These are phyloP conservation scores for Bipolaris victoriae DNA, from an alignment of 2,329 filamentous ascomycete genomes.

Conservation along the genomic window DNA sequence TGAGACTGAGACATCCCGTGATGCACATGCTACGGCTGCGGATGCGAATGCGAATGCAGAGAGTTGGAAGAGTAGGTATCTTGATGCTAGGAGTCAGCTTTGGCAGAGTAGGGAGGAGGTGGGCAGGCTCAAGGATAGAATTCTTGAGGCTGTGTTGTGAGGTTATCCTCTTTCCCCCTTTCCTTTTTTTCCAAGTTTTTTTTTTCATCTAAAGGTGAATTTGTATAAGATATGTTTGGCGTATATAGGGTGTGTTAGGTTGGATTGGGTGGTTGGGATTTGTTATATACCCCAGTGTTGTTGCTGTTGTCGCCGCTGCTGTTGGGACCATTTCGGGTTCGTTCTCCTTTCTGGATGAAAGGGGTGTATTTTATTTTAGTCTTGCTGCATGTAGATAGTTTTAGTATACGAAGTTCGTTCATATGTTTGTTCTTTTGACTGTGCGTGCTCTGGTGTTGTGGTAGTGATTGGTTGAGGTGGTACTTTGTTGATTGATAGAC, in stretches of 20 bases:
- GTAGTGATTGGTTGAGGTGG: too few relatives aligned
- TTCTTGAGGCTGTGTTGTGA: constrained; percentile 49
- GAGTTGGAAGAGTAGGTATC: constrained; percentile 44
- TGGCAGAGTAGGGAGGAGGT: constrained; percentile 46
- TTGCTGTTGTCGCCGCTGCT: background rate
- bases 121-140: constrained; percentile 44
- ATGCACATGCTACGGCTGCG: constrained; percentile 20
- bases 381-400: background rate
- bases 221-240: background rate
- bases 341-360: background rate
- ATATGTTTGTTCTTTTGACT: background rate
- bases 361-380: background rate
- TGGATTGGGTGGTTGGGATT: constrained; percentile 19
- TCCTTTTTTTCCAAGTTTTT: background rate
- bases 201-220: background rate
- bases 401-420: background rate
- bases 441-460: background rate
- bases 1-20: background rate
- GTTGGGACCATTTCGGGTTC: constrained; percentile 5
- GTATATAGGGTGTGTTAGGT: background rate
- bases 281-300: constrained; percentile 35
- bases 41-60: constrained; percentile 17
- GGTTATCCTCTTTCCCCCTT: background rate
- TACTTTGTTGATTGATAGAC: constrained; percentile 3
- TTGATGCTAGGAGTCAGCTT: constrained; percentile 43